Evolutionary conservation across 495 filamentous ascomycete genomes (phyloP), one percentile per base, ranked within the genome.

Genomic region (Penicillium canariense): DNA sequence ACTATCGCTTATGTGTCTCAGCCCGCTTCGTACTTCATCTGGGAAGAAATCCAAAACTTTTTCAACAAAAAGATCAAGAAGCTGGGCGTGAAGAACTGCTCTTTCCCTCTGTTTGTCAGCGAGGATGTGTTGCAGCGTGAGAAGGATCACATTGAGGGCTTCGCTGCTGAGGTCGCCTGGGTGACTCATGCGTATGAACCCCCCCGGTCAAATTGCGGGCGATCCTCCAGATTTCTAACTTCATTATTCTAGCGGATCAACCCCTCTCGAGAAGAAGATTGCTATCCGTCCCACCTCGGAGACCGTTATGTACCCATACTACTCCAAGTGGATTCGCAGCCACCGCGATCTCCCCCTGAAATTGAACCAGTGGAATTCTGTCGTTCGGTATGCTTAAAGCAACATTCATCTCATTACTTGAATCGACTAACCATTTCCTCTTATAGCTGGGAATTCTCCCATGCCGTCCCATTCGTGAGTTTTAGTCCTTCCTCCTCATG

Each of bases 131-230:
- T 99, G 60, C 84, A 97, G 76, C 84, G 87, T 60, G 95, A 97
- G 76, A 97, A 97, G 81, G 89, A 90, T 54, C 95, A 98, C 66
- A 87, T 98, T 51, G 92, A 98, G 72, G 95, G 95, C 23, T 97
- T 97, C 70, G 93, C 92, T 51, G 91, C 94, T 46, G 94, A 99
- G 73, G 87, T 99, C 56, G 95, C 95, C 48, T 97, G 94, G 94
- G 95, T 99, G 34, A 97, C 95, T 27, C 90, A 94, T 72, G 92
- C 90, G 86, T 91, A 80, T 74, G 34, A 4, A 22, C 11, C 30
- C 23, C 4, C 18, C 6, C n/a, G 10, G 14, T 22, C 12, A 17
- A n/a, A n/a, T 40, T 43, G 1, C 15, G 11, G 15, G 10, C 5
- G 17, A 36, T 17, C 39, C 30, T 27, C 10, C 30, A 26, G 15